Percentiles rank a stretch among this genome's conserved stretches.
These are phyloP conservation scores for Clitopilus hobsonii DNA, from an alignment of 768 basidiomycete species.

Conservation along the genomic window DNA sequence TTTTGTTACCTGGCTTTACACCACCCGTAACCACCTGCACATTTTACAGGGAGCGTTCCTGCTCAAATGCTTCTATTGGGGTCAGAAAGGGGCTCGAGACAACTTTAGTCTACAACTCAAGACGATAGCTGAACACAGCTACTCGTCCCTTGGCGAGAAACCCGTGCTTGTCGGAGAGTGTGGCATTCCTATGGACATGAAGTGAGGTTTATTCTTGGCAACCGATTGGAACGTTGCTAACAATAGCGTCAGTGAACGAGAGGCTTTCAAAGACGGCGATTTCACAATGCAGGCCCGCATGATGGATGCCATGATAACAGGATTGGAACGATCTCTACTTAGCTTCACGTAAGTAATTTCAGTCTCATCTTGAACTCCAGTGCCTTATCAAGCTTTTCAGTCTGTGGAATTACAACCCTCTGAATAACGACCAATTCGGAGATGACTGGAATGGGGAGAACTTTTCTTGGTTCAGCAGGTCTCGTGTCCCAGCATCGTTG, in stretches of 20 bases:
- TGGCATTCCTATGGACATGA: constrained; percentile 96
- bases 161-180: constrained; percentile 91
- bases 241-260: constrained; percentile 44
- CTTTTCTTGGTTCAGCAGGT: constrained; percentile 87
- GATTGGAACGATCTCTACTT: constrained; percentile 67
- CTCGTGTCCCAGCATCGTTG: constrained; percentile 50
- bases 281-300: constrained; percentile 83
- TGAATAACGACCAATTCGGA: constrained; percentile 72
- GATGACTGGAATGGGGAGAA: constrained; percentile 97
- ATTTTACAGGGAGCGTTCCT: constrained; percentile 89
- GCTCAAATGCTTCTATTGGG: constrained; percentile 81
- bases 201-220: constrained; percentile 45
- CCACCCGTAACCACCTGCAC: neutral
- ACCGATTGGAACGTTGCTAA: constrained; percentile 1
- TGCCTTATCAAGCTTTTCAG: constrained; percentile 30
- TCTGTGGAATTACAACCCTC: constrained; percentile 93
- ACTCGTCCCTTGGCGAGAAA: constrained; percentile 68
- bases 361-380: neutral
- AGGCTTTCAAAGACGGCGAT: constrained; percentile 68
- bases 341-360: constrained; percentile 74
- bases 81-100: constrained; percentile 70
- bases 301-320: constrained; percentile 94
- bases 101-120: constrained; percentile 82
- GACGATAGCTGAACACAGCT: constrained; percentile 69
- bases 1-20: neutral